phyloP scores from a whole-genome alignment of 257 asterid species.

The Lithospermum erythrorhizon region DNA sequence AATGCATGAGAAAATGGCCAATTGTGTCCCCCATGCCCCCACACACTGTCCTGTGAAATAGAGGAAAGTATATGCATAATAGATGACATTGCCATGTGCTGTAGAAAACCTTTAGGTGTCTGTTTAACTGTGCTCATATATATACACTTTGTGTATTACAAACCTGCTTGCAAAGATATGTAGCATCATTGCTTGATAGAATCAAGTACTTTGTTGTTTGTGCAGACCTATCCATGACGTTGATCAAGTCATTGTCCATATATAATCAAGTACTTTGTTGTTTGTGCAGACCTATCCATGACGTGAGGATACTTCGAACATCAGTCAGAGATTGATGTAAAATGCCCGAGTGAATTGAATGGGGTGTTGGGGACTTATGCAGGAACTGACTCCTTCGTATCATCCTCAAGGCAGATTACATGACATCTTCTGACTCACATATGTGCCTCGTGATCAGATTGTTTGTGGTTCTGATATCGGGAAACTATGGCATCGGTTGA shows the following conservation, averaged over 20 bases:
- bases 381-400: neutral
- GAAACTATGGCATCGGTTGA: neutral
- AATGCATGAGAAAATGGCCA: too few species aligned
- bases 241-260: neutral
- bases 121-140: too few species aligned
- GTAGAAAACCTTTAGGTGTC: too few species aligned
- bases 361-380: neutral
- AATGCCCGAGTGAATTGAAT: neutral
- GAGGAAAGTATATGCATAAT: too few species aligned
- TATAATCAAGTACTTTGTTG: slow-evolving; percentile 5
- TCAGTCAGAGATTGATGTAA: slow-evolving; percentile 41
- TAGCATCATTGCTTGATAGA: neutral
- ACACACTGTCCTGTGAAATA: too few species aligned
- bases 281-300: slow-evolving; percentile 69
- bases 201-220: too few species aligned
- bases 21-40: too few species aligned
- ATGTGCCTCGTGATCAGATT: neutral
- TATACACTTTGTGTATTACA: too few species aligned
- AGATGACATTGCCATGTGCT: too few species aligned
- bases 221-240: neutral
- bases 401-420: neutral
- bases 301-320: slow-evolving; percentile 75
- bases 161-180: too few species aligned
- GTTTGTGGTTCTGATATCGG: neutral
- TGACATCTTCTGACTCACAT: neutral